These are phyloP conservation scores for Eutrema heterophyllum DNA, from an alignment of 345 rosid species.

Conservation along the genomic window DNA sequence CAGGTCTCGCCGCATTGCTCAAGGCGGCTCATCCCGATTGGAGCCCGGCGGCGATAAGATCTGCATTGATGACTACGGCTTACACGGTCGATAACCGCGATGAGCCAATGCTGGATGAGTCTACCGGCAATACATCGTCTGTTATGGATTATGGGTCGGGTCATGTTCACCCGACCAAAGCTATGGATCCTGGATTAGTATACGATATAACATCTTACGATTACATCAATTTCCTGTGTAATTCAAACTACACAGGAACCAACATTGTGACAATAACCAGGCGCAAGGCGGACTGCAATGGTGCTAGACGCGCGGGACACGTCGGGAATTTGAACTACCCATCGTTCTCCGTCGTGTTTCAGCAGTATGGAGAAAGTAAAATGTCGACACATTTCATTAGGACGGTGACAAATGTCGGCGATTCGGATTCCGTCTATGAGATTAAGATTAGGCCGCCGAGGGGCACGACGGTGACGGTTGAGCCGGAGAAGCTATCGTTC, in stretches of 20 bases:
- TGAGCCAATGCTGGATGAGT: conserved; percentile 67
- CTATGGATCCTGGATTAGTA: conserved; percentile 80
- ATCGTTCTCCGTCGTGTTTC: conserved; percentile 57
- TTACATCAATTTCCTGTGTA: conserved; percentile 77
- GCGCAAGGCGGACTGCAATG: conserved; percentile 54
- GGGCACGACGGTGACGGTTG: conserved; percentile 53
- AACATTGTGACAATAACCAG: conserved; percentile 65
- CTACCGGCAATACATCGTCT: conserved; percentile 62
- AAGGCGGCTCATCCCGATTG: conserved; percentile 90
- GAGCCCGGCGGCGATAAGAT: conserved; percentile 81
- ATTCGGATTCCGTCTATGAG: conserved; percentile 44
- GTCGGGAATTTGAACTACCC: conserved; percentile 81
- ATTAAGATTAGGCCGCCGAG: conserved; percentile 51
- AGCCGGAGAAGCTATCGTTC: conserved; percentile 58
- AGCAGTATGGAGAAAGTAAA: conserved; percentile 56
- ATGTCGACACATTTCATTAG: conserved; percentile 73
- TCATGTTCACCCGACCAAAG: conserved; percentile 84
- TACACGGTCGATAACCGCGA: conserved; percentile 58
- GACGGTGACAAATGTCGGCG: conserved; percentile 79
- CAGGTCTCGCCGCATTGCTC: conserved; percentile 82
- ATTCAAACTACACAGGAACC: conserved; percentile 56
- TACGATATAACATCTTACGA: conserved; percentile 63
- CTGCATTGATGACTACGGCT: conserved; percentile 90
- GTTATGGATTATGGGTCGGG: conserved; percentile 77
- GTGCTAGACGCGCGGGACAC: conserved; percentile 65